Conservation (phyloP, 1,284 basidiomycete species). For the Stereum hirsutum region DNA sequence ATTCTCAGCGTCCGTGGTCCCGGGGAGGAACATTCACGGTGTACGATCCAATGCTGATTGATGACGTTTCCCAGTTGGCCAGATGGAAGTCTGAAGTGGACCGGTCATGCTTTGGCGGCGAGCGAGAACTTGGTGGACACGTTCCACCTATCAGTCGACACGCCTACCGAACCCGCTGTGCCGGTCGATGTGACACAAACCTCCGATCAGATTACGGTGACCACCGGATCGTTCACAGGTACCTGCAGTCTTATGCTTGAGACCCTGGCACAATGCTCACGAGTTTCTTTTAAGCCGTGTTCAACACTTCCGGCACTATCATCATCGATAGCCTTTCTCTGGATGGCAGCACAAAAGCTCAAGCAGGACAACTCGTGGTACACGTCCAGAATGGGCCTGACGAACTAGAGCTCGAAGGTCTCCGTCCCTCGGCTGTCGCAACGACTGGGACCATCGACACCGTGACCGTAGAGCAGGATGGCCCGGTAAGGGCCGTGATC, state of each 20-base stretch:
- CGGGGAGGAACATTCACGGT: too few relatives aligned
- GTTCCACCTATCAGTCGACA: conserved; percentile 23
- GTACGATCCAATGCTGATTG: background rate
- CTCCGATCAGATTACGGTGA: conserved; percentile 20
- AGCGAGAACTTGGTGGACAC: conserved; percentile 18
- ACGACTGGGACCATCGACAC: conserved; percentile 23
- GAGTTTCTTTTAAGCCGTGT: too few relatives aligned
- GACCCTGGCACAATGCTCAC: too few relatives aligned
- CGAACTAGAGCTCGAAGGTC: conserved; percentile 21
- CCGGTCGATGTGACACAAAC: conserved; percentile 24
- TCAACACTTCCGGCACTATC: conserved; percentile 25
- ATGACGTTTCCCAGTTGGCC: conserved; percentile 23
- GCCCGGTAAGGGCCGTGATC: conserved; percentile 31
- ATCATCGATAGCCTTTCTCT: conserved; percentile 23
- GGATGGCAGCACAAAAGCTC: conserved; percentile 20
- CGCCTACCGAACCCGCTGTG: conserved; percentile 24
- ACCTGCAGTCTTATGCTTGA: too few relatives aligned
- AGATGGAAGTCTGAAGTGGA: conserved; percentile 33
- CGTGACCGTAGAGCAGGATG: conserved; percentile 27
- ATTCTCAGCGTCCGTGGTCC: background rate
- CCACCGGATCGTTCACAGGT: conserved; percentile 29
- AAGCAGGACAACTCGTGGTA: conserved; percentile 24
- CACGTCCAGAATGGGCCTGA: conserved; percentile 27
- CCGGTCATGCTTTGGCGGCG: conserved; percentile 27
- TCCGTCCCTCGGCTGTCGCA: conserved; percentile 18